Evolutionary conservation across 345 rosid genomes (phyloP), one percentile per base, ranked within the genome.

Genomic region (Camelina hispida): DNA sequence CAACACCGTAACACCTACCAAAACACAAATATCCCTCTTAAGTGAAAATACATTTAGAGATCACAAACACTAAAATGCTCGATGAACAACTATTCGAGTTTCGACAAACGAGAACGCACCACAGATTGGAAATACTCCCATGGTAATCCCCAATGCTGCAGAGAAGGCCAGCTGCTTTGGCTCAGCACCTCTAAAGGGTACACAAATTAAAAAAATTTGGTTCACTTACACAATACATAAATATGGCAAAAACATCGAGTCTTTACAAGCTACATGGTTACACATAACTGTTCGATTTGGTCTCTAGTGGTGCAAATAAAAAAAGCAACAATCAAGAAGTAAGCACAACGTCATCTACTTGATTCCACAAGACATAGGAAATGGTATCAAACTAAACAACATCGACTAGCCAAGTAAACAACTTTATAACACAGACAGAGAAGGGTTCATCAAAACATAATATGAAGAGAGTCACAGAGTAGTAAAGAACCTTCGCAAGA

Each of bases 81-180:
- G 5, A 55, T 7, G 5, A 64, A 46, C 11, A 61, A 20, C 52
- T 40, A 62, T 62, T 72, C 1, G 1, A n/a, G n/a, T n/a, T n/a
- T n/a, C n/a, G n/a, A n/a, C n/a, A n/a, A n/a, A n/a, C 28, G n/a
- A 78, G 62, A 65, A 66, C 79, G 55, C 72, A 90, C 99, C 99
- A 46, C 97, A 92, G 43, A 94, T 87, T n/a, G 97, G 97, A 70
- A 94, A 94, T 16, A 94, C 66, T 74, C 97, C 97, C 56, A 94
- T 42, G 37, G 97, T 87, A 66, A 89, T 54, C n/a, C 99, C 99
- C 62, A 92, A 78, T 76, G 99, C 97, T 12, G 92, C 81, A 59
- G 99, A 91, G 71, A 91, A 87, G 1, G 97, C 97, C 77, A 94
- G 68, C 79, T 87, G 96, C 86, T 83, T 90, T 16, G 99, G 97